A percentile compares a stretch with the other conserved stretches of the same genome.
phyloP scores from a whole-genome alignment of 768 basidiomycete species.

The Xanthoconium stramineum region DNA sequence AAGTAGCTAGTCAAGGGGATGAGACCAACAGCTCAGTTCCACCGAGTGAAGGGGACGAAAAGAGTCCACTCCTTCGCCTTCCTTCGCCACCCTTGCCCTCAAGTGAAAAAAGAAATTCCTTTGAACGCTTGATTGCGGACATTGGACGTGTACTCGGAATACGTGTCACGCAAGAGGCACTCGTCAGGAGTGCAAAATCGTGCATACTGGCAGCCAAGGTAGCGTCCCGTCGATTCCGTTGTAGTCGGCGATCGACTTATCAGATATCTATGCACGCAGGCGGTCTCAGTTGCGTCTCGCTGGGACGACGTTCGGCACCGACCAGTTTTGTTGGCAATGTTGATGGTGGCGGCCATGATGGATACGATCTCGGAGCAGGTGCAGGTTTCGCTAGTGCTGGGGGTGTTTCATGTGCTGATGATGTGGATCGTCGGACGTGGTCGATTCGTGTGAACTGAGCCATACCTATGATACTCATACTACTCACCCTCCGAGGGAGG shows the following conservation, averaged over 20 bases:
- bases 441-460: not conserved
- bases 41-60: conserved; percentile 7
- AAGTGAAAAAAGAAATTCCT: not conserved
- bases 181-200: conserved; percentile 34
- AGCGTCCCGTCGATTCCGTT: not conserved
- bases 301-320: conserved; percentile 26
- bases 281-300: conserved; percentile 23
- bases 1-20: conserved; percentile 1
- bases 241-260: not conserved
- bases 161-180: conserved; percentile 14
- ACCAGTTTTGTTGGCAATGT: conserved; percentile 22
- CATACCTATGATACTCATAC: too few species aligned
- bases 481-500: too few species aligned
- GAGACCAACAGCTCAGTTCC: not conserved
- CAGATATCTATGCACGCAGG: conserved; percentile 5
- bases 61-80: conserved; percentile 17
- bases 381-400: conserved; percentile 36
- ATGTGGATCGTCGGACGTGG: conserved; percentile 16
- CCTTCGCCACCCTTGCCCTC: conserved; percentile 4
- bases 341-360: conserved; percentile 37
- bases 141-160: conserved; percentile 5
- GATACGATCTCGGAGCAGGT: conserved; percentile 47
- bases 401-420: conserved; percentile 36
- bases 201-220: conserved; percentile 38
- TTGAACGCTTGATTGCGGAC: not conserved